These are phyloP conservation scores for Colletotrichum caudatum DNA, from an alignment of 2,329 filamentous ascomycete species.

Conservation along the genomic window DNA sequence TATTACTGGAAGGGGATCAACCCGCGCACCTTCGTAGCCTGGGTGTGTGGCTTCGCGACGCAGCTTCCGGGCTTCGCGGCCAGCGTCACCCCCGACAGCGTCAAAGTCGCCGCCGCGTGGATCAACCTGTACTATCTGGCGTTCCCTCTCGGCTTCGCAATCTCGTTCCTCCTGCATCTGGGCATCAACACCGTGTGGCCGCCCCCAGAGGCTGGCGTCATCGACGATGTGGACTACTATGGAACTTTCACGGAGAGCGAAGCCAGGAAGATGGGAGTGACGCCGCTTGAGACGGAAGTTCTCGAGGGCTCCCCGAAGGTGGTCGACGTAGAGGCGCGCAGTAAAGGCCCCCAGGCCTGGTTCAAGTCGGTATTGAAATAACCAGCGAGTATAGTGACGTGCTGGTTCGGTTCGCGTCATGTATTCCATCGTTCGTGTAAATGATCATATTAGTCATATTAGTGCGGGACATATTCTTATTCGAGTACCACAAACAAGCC, in stretches of 20 bases:
- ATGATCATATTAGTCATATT: neutral
- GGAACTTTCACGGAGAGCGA: conserved; percentile 36
- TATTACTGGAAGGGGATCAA: conserved; percentile 58
- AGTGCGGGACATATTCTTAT: rapidly evolving
- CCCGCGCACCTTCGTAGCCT: conserved; percentile 51
- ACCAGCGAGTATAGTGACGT: no score
- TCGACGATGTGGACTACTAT: conserved; percentile 35
- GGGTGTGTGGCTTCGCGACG: conserved; percentile 54
- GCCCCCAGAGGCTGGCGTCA: conserved; percentile 13
- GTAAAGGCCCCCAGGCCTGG: conserved; percentile 1
- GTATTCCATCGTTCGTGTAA: no score
- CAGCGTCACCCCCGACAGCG: conserved; percentile 33
- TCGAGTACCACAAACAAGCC: neutral
- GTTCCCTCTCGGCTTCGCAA: conserved; percentile 33
- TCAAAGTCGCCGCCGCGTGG: conserved; percentile 16
- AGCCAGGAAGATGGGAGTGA: conserved; percentile 24
- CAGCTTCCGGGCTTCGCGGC: conserved; percentile 35
- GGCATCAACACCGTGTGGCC: conserved; percentile 36
- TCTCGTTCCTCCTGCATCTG: conserved; percentile 33
- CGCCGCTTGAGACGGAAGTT: conserved; percentile 10
- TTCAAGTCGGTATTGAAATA: conserved; percentile 16
- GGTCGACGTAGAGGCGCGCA: neutral
- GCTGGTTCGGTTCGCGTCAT: no score
- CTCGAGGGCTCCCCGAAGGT: conserved; percentile 22
- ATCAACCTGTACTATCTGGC: conserved; percentile 35